Evolutionary conservation across 2,329 filamentous ascomycete species (phyloP), one percentile per base, ranked within the genome.

Genomic region (Aspergillus ochraceus): DNA sequence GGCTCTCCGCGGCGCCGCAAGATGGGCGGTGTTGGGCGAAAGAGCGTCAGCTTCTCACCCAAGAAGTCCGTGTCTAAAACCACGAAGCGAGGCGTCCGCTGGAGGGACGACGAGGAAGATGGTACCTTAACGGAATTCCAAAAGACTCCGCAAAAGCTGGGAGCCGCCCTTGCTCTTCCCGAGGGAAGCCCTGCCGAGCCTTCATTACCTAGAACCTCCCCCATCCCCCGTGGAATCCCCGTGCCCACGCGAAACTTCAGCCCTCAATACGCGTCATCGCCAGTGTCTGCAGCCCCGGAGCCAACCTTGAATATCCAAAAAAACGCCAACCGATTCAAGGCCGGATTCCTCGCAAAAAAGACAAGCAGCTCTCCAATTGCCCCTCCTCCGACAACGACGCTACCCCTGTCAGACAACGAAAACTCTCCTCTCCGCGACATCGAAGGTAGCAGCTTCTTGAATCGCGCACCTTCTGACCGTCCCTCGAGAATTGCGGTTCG

Each of bases 81-180:
- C 75, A 83, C 85, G 10, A 92, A 92, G 76, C 86, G 93, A 61
- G 88, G 84, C 50, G 94, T 99, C 6, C 86, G 94, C 64, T 99
- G 95, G 95, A 88, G 91, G 60, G 92, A 96, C 69, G 95, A 98
- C 68, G 91, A 89, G 2, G 90, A 96, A 70, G 87, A 94, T 54
- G 93, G 92, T 24, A 88, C 89, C 0, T 80, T 98, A 58, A 92
- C 90, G 11, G 95, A 98, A 72, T 97, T 94, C 72, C 91, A 94
- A 71, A 91, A 92, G 77, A 97, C 94, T 2, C 94, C 95, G 1
- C 85, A 92, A 74, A 90, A 88, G 71, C 75, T 84, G 9, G 80
- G 85, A 17, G 81, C 81, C 2, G 84, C 86, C 0, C 85, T 87
- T 6, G 55, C 54, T 26, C 55, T 54, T 26, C 57, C 58, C 9